Evolutionary conservation across 1,284 basidiomycete species (phyloP).

Genomic region (Cutaneotrichosporon curvatum): DNA sequence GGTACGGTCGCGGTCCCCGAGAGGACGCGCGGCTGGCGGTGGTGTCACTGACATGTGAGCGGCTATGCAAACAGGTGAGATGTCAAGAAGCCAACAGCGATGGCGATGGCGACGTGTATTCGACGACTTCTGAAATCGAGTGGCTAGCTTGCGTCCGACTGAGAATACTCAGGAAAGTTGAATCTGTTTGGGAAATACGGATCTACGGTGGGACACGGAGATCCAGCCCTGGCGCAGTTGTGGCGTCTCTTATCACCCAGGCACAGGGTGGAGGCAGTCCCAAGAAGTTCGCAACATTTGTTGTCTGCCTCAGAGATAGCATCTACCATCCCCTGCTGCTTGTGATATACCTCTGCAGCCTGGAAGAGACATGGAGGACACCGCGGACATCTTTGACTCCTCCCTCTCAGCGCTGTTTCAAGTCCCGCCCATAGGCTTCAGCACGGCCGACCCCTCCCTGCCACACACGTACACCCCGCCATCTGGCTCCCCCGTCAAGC

Average conservation of each 20-base stretch:
- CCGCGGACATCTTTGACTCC: slow-evolving; percentile 34
- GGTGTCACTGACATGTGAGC: slow-evolving; percentile 8
- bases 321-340: no score
- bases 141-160: neutral
- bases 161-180: neutral
- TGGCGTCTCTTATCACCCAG: no score
- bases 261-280: neutral
- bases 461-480: slow-evolving; percentile 26
- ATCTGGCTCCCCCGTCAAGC: slow-evolving; percentile 11
- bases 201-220: no score
- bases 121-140: neutral
- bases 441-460: slow-evolving; percentile 10
- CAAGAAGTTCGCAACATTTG: neutral
- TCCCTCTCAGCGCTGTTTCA: slow-evolving; percentile 32
- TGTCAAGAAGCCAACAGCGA: no score
- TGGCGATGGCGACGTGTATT: no score
- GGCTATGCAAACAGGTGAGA: neutral
- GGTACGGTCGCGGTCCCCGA: slow-evolving; percentile 29
- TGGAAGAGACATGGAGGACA: neutral
- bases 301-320: no score
- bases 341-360: no score
- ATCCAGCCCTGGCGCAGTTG: no score
- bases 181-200: neutral
- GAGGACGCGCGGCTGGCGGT: slow-evolving; percentile 1
- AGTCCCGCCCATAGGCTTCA: slow-evolving; percentile 38